Base-by-base conservation (phyloP, 352 stramenopile species). In the Plasmopara halstedii region DNA sequence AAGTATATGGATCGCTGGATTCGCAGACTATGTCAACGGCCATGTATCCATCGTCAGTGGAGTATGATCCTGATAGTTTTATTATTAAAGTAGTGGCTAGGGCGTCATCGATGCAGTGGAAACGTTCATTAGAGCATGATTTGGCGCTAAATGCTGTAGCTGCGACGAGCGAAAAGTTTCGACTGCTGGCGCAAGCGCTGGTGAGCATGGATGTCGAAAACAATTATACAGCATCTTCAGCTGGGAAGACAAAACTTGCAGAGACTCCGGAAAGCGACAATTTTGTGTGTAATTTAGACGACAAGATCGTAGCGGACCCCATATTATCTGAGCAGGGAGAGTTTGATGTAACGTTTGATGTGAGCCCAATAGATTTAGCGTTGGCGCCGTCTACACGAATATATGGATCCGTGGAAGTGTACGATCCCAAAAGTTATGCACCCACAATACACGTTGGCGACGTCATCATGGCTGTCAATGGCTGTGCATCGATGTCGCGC, bases 391-490 rank as follows among this genome's bases (percentile, higher is more conserved):
- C 73, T 5, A 89, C 78, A 7, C 65, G 78, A n/a, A 50, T 83
- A 11, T 89, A 89, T 45, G 78, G 73, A 4, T 81, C 73, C 0
- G 70, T 89, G 17, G 78, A 89, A 56, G 61, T 89, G 19, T 83
- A 85, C 51, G 69, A 86, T 42, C 66, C 73, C 2, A 82, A 80
- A 40, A 18, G 60, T 1, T 62, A 81, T 32, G 51, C 58, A 0
- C 61, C 59, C 2, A 46, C 43, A 14, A 49, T 85, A 11, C 62
- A 83, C 37, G 67, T 87, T 14, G 75, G 75, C 6, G 75, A 88
- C 35, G 75, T 88, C 17, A 47, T 88, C 23, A 74, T 85, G 56
- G 66, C 63, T 9, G 67, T 88, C n/a, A 85, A 85, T 41, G 70
- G 57, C 10, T 72, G 79, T 33, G 34, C 57, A 10, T 65, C 62